phyloP scores from a whole-genome alignment of 164 flowering plant genomes.

The Stephania japonica region DNA sequence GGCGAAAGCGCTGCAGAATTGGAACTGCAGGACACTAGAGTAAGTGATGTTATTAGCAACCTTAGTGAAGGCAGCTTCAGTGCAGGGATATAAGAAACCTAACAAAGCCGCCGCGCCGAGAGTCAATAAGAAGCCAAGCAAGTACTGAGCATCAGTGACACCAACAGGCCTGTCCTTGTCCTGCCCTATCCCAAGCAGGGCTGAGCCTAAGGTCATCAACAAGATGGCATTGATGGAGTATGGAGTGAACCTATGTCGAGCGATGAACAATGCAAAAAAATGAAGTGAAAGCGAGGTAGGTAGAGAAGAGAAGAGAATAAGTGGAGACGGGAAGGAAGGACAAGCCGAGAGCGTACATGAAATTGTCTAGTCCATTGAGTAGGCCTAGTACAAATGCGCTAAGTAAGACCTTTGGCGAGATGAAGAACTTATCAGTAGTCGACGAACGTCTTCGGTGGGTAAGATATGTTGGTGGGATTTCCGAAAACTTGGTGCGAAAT shows the following conservation, averaged over 20 bases:
- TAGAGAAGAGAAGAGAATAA: conserved; percentile 8
- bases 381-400: background rate
- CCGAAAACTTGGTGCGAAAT: too few relatives aligned
- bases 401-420: conserved; percentile 1
- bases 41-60: background rate
- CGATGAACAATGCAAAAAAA: conserved; percentile 8
- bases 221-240: conserved; percentile 10
- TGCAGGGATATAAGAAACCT: conserved; percentile 8
- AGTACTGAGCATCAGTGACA: conserved; percentile 4
- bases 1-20: background rate
- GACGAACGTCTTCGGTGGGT: background rate
- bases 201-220: conserved; percentile 8
- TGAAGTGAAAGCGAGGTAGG: conserved; percentile 13
- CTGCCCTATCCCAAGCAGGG: conserved; percentile 8
- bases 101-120: background rate
- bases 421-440: background rate
- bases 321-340: conserved; percentile 13
- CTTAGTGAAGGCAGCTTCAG: conserved; percentile 1
- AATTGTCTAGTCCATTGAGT: background rate
- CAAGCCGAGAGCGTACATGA: conserved; percentile 10
- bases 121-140: conserved; percentile 7
- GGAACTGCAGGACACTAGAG: conserved; percentile 7
- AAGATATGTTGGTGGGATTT: too few relatives aligned
- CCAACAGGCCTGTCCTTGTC: conserved; percentile 4
- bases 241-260: conserved; percentile 10